Evolutionary conservation across 2,329 filamentous ascomycete species (phyloP).

Genomic region (Septoria petroselini): DNA sequence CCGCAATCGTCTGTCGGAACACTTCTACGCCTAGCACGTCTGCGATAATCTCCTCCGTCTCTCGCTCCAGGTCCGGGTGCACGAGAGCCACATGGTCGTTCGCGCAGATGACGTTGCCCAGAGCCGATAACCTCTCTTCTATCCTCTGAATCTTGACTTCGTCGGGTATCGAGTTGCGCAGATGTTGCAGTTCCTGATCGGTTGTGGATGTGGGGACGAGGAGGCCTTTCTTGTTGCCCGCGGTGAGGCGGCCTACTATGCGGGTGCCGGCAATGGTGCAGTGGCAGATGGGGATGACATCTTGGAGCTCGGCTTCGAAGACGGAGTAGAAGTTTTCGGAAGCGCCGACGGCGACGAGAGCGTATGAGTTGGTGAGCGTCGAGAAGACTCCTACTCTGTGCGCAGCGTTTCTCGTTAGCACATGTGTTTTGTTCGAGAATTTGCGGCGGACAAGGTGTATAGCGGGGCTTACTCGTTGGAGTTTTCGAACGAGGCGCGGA

Average conservation of each 20-base stretch:
- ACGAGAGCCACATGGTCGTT: slow-evolving; percentile 97
- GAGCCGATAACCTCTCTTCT: slow-evolving; percentile 90
- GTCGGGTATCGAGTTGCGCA: slow-evolving; percentile 92
- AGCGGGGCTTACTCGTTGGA: slow-evolving; percentile 71
- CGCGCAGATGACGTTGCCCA: slow-evolving; percentile 93
- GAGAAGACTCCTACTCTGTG: slow-evolving; percentile 93
- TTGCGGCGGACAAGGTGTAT: slow-evolving; percentile 23
- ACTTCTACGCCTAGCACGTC: slow-evolving; percentile 88
- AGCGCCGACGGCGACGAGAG: slow-evolving; percentile 86
- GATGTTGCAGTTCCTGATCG: slow-evolving; percentile 96
- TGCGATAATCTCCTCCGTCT: slow-evolving; percentile 97
- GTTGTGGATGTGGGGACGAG: slow-evolving; percentile 94
- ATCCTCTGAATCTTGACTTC: slow-evolving; percentile 92
- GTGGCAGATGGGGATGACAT: slow-evolving; percentile 94
- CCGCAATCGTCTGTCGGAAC: slow-evolving; percentile 90
- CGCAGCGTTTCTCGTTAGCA: slow-evolving; percentile 1
- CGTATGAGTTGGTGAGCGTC: slow-evolving; percentile 95
- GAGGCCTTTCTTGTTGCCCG: slow-evolving; percentile 94
- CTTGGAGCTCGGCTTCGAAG: slow-evolving; percentile 96
- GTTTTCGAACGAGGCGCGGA: slow-evolving; percentile 72
- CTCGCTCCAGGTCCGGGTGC: slow-evolving; percentile 92
- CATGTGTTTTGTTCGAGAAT: slow-evolving; percentile 5
- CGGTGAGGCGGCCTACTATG: slow-evolving; percentile 92
- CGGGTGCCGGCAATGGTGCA: slow-evolving; percentile 94
- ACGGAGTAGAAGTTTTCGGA: slow-evolving; percentile 99